Evolutionary conservation across 352 stramenopile genomes (phyloP).

Genomic region (Albugo candida): DNA sequence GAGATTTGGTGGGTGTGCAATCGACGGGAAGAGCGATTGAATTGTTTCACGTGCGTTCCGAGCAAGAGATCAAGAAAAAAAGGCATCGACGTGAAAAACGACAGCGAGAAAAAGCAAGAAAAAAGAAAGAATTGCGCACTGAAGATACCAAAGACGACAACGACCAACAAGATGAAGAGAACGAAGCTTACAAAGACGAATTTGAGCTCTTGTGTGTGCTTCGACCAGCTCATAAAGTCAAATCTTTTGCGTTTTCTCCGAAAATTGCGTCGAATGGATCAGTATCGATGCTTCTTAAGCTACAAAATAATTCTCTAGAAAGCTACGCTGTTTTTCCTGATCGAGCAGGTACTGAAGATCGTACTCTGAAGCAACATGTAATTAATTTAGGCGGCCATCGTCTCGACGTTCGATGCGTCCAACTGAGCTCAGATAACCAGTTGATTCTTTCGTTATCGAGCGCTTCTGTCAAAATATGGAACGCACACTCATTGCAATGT

Average conservation of each 20-base stretch:
- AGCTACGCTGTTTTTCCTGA: slow-evolving; percentile 53
- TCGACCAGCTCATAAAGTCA: slow-evolving; percentile 66
- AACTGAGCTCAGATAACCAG: slow-evolving; percentile 77
- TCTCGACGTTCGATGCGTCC: slow-evolving; percentile 80
- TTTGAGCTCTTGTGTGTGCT: slow-evolving; percentile 74
- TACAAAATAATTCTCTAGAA: slow-evolving; percentile 86
- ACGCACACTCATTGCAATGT: slow-evolving; percentile 75
- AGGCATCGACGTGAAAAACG: slow-evolving; percentile 77
- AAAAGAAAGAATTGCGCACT: slow-evolving; percentile 28
- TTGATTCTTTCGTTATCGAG: slow-evolving; percentile 78
- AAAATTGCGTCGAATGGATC: slow-evolving; percentile 66
- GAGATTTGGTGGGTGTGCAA: slow-evolving; percentile 54
- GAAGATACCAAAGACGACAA: slow-evolving; percentile 12
- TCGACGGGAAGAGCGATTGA: slow-evolving; percentile 80
- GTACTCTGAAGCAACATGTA: slow-evolving; percentile 41
- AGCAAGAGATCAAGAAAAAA: slow-evolving; percentile 84
- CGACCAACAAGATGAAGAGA: slow-evolving; percentile 5
- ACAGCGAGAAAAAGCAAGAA: slow-evolving; percentile 72
- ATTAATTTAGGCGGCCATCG: slow-evolving; percentile 76
- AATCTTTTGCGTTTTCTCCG: slow-evolving; percentile 74
- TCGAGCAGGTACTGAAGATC: slow-evolving; percentile 34
- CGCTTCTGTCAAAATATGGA: slow-evolving; percentile 85
- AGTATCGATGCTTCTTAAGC: slow-evolving; percentile 63
- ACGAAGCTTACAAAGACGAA: slow-evolving; percentile 22
- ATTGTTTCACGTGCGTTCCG: slow-evolving; percentile 71